Base-by-base conservation (phyloP, 2,329 filamentous ascomycete species). In the Aspergillus niger region DNA sequence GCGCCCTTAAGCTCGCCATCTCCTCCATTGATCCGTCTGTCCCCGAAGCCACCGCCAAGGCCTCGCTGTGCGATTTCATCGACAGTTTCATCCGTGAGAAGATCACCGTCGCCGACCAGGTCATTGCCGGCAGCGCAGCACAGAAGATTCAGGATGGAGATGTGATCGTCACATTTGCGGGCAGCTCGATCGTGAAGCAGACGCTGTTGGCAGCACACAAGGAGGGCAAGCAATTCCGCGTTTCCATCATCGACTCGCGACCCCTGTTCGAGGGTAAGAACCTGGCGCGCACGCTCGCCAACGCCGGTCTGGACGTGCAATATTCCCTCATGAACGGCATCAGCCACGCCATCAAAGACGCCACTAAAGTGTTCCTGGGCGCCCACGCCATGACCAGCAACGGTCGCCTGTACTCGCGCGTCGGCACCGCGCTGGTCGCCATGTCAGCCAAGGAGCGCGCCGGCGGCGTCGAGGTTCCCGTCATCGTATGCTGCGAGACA, bases 301-400 rank as follows among this genome's bases (percentile, higher is more conserved):
- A 85, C 20, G 85, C 85, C 1, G 92, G 91, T 2, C 82, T 97
- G 60, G 84, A 86, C 55, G 91, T 96, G 55, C 86, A 89, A 60
- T 99, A 98, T 79, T 87, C 88, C 32, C 86, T 94, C 7, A 88
- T 96, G 41, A 89, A 91, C 62, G 92, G 89, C 13, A 82, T 96
- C 58, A 87, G 87, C 54, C 87, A 91, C 66, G 88, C 90, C 48
- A 85, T 97, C 55, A 86, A 87, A 64, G 82, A 87, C 38, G 87
- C 86, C 1, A 90, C 88, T 6, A 88, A 89, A 68, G 88, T 95
- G 8, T 85, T 98, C 55, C 82, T 99, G 1, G 93, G 92, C 11
- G 92, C 93, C 4, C 93, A 97, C 74, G 91, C 92, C 41, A 95
- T 99, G 87, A 95, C 97, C 79, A 93, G 91, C 67, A 98, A 98